Percentiles rank a stretch among this genome's conserved stretches.
Evolutionary conservation across 2,329 filamentous ascomycete species (phyloP).

Genomic region (Epichloe scottii): DNA sequence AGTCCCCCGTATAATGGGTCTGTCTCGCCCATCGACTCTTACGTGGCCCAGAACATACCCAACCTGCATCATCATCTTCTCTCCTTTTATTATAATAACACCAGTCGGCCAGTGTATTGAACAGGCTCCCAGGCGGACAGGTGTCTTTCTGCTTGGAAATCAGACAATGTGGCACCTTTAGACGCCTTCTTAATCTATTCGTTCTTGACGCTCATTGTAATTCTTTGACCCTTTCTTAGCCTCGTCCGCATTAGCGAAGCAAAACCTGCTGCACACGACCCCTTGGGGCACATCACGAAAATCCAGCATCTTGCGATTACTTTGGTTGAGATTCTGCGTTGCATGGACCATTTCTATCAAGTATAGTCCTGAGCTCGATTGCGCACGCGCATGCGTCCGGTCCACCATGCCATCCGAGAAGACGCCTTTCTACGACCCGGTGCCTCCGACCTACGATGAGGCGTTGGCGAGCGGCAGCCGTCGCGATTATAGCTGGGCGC

Average conservation of each 20-base stretch:
- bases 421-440: conserved; percentile 29
- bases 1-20: too few species aligned
- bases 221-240: neutral
- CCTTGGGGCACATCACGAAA: neutral
- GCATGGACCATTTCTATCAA: neutral
- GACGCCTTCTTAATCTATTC: neutral
- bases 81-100: neutral
- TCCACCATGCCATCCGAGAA: conserved; percentile 26
- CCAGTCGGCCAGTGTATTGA: neutral
- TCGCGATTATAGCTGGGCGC: conserved; percentile 19
- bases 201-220: neutral
- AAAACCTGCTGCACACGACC: neutral
- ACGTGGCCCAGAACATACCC: neutral
- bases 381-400: neutral
- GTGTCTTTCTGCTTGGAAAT: neutral
- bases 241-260: neutral
- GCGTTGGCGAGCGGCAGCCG: conserved; percentile 25
- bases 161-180: neutral
- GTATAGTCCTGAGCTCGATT: neutral
- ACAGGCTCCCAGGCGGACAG: neutral
- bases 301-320: neutral
- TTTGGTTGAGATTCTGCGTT: neutral
- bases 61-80: neutral
- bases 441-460: conserved; percentile 31
- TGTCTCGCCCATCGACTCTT: neutral